These are phyloP conservation scores for Claviceps sp. DNA, from an alignment of 2,329 filamentous ascomycete genomes.

Conservation along the genomic window DNA sequence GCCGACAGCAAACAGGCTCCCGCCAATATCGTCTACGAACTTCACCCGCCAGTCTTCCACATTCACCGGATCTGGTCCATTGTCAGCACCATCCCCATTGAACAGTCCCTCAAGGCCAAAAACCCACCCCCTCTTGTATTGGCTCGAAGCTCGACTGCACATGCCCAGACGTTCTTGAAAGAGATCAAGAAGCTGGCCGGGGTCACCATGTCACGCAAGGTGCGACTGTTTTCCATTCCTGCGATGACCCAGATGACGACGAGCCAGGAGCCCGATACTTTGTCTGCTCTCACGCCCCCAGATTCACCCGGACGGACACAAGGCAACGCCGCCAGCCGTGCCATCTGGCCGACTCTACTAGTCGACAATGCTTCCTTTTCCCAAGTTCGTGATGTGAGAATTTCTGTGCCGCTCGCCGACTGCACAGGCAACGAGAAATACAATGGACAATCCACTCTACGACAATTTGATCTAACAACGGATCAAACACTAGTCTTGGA, in stretches of 20 bases:
- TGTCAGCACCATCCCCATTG: conserved; percentile 39
- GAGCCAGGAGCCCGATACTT: conserved; percentile 20
- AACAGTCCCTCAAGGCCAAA: conserved; percentile 46
- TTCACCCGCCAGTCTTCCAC: conserved; percentile 73
- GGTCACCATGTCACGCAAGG: conserved; percentile 57
- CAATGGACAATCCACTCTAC: conserved; percentile 59
- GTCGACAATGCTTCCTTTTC: conserved; percentile 42
- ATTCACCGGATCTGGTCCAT: conserved; percentile 65
- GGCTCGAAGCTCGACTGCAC: conserved; percentile 56
- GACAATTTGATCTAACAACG: conserved; percentile 52
- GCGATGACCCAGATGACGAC: conserved; percentile 26
- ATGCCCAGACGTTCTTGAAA: conserved; percentile 62
- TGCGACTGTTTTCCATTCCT: conserved; percentile 59
- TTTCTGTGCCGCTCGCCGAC: conserved; percentile 33
- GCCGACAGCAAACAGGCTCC: conserved; percentile 23
- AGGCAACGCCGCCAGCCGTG: conserved; percentile 12
- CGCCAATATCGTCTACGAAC: conserved; percentile 66
- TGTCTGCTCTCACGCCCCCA: conserved; percentile 24
- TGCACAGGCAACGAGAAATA: conserved; percentile 61
- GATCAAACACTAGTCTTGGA: conserved; percentile 75
- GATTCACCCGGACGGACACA: conserved; percentile 23
- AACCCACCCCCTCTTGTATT: conserved; percentile 50
- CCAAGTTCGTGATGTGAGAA: conserved; percentile 15
- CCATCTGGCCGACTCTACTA: conserved; percentile 29
- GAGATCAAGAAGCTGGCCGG: conserved; percentile 55